Percentiles rank a stretch among this genome's conserved stretches.
Evolutionary conservation across 768 basidiomycete species (phyloP).

Genomic region (Podaxis sp.): DNA sequence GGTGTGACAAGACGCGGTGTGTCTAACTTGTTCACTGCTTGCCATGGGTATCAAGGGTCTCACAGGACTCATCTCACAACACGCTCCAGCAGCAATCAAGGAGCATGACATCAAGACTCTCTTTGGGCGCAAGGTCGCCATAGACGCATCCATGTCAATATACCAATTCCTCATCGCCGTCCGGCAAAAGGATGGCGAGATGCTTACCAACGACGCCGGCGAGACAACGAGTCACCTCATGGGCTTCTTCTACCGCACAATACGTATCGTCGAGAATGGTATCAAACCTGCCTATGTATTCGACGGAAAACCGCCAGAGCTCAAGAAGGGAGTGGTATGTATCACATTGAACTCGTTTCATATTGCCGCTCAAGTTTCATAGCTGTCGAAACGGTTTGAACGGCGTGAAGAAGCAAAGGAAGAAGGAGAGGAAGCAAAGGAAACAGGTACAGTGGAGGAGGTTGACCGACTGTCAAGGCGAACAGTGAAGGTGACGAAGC

Average conservation of each 20-base stretch:
- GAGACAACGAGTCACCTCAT: conserved; percentile 98
- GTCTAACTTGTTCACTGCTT: conserved; percentile 1
- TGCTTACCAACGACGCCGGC: conserved; percentile 95
- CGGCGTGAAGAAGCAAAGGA: conserved; percentile 90
- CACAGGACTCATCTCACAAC: conserved; percentile 83
- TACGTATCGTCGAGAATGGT: conserved; percentile 97
- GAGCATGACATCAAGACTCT: conserved; percentile 97
- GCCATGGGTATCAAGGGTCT: conserved; percentile 95
- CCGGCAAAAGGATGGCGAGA: conserved; percentile 92
- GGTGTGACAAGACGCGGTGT: not conserved
- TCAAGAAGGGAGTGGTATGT: conserved; percentile 96
- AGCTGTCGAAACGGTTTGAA: conserved; percentile 98
- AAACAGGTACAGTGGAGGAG: conserved; percentile 91
- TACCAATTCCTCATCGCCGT: conserved; percentile 99
- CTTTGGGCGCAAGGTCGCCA: conserved; percentile 97
- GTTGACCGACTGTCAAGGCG: conserved; percentile 87
- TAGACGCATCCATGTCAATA: conserved; percentile 97
- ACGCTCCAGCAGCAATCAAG: conserved; percentile 85
- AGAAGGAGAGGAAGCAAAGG: conserved; percentile 94
- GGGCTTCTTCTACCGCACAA: conserved; percentile 98
- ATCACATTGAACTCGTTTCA: not conserved
- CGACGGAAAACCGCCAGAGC: conserved; percentile 95
- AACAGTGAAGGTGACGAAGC: conserved; percentile 90
- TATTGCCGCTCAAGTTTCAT: conserved; percentile 14
- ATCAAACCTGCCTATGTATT: conserved; percentile 99